These are phyloP conservation scores for Noccaea caerulescens DNA, from an alignment of 345 rosid species.

Conservation along the genomic window DNA sequence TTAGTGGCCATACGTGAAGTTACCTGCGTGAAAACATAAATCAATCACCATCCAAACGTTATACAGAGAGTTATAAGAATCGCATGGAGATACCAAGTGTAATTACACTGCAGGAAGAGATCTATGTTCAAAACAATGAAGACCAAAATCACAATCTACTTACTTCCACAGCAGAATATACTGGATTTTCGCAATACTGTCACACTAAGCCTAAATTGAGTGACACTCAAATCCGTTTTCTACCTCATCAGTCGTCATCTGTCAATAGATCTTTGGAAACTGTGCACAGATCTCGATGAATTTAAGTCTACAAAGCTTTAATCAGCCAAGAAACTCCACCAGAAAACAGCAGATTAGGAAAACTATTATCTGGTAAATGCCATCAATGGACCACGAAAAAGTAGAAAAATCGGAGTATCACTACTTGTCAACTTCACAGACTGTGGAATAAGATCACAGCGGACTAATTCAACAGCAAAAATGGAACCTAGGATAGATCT, in stretches of 20 bases:
- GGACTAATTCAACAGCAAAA: constrained; percentile 26
- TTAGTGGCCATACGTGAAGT: constrained; percentile 60
- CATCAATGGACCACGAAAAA: background rate
- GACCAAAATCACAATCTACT: constrained; percentile 1
- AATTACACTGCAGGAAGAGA: background rate
- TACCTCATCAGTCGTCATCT: background rate
- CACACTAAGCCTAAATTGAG: constrained; percentile 9
- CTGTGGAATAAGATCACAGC: constrained; percentile 14
- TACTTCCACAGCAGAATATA: background rate
- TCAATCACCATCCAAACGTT: constrained; percentile 8
- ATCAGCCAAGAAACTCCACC: constrained; percentile 17
- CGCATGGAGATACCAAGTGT: background rate
- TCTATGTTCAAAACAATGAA: background rate
- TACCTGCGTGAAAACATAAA: constrained; percentile 17
- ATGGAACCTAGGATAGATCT: constrained; percentile 31
- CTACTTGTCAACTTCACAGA: constrained; percentile 34
- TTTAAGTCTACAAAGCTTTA: constrained; percentile 1
- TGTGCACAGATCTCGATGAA: constrained; percentile 7
- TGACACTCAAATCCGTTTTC: constrained; percentile 10
- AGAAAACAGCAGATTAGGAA: constrained; percentile 1
- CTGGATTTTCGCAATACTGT: background rate
- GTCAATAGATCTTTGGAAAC: background rate
- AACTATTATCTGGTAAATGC: background rate
- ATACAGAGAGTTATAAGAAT: background rate
- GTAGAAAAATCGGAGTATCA: background rate